Evolutionary conservation across 768 basidiomycete genomes (phyloP), one percentile per base, ranked within the genome.

Genomic region (Lactifluus hygrophoroides): DNA sequence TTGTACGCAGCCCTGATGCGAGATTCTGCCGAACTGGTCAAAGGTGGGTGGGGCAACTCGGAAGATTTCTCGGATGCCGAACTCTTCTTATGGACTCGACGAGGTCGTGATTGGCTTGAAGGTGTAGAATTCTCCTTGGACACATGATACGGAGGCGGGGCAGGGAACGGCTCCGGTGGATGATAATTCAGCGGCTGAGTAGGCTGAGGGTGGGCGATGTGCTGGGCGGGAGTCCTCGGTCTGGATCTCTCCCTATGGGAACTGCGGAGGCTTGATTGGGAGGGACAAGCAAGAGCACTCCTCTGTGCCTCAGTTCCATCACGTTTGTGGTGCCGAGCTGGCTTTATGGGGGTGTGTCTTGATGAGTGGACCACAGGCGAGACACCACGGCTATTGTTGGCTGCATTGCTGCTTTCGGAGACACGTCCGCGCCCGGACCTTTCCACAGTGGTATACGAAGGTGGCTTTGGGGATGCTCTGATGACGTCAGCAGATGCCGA

Each of bases 1-100:
- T 54, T 40, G 63, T 49, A 30, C 27, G 43, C 56, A 8, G 56
- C 56, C 50, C 27, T 42, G 27, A 57, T 51, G 35, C 56, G 56
- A 10, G 56, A 45, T 21, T 45, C n/a, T 3, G 56, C 56, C 10
- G 56, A 51, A 34, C 14, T 21, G 7, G 56, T n/a, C 34, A 57
- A n/a, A 2, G n/a, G 17, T 30, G 56, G 56, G 2, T 34, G 13
- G n/a, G n/a, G n/a, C n/a, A n/a, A n/a, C n/a, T n/a, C n/a, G n/a
- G n/a, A n/a, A n/a, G n/a, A n/a, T n/a, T 46, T 45, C 27, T 25
- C 17, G 6, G 19, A 27, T 25, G 46, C 25, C 16, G 47, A 13
- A 17, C 40, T 37, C 25, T 48, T 40, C 21, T 37, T 59, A 13
- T 14, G 46, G 16, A 40, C 37, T 34, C 58, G 52, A 17, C 34